Evolutionary conservation across 2,329 filamentous ascomycete genomes (phyloP), one percentile per base, ranked within the genome.

Genomic region (Hortaea werneckii): DNA sequence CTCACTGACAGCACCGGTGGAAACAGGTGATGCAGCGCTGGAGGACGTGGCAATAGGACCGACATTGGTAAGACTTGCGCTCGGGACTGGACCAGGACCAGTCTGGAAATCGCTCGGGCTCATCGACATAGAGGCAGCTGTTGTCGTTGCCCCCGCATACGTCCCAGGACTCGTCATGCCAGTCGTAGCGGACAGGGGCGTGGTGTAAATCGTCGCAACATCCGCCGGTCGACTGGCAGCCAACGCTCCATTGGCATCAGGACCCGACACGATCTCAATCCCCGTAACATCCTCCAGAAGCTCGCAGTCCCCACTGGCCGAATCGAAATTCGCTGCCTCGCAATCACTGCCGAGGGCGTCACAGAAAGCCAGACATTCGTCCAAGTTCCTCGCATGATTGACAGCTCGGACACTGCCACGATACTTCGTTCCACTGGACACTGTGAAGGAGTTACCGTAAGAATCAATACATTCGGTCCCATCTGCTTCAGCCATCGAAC

Each of bases 381-480:
- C 32, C 9, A 35, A n/a, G 4, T n/a, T 35, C 8, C n/a, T n/a
- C n/a, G 32, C 32, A 35, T 35, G 32, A n/a, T 9, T 35, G 9
- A 40, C 37, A 11, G 37, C 9, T 10, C 37, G 37, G 37, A 9
- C 9, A 40, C 10, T 13, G 9, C n/a, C 37, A 3, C 11, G 9
- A 4, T 12, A 12, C 20, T 12, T 40, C 20, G 40, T 41, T 4
- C 13, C 20, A 41, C 40, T 41, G 9, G 20, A 11, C 10, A 29
- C 26, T 10, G 11, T 29, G 20, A 26, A 12, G 41, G n/a, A 34
- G 35, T 26, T 32, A 27, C 13, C 41, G 11, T 28, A 48, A 6
- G 34, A 45, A 35, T 26, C 40, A 30, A 41, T n/a, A 29, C 43
- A 37, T 29, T 40, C 37, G 27, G 27, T 44, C 27, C 29, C 37